A percentile compares a stretch with the other conserved stretches of the same genome.
Conservation (phyloP, 768 basidiomycete genomes). For the Lentinula aciculospora region DNA sequence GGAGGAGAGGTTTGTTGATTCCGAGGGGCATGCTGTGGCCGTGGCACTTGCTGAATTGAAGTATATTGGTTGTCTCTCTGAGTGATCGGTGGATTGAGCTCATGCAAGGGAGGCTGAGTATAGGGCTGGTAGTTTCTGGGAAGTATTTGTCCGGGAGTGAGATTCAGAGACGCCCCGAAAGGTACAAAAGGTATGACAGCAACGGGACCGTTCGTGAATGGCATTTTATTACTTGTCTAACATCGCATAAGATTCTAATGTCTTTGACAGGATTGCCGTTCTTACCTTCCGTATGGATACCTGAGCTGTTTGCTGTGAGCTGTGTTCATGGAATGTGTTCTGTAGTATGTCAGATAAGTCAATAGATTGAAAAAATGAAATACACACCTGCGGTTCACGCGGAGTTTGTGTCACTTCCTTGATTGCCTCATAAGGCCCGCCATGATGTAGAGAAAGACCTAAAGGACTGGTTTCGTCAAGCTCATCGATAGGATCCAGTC, state of each 20-base stretch:
- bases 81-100: not conserved
- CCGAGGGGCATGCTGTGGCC: not conserved
- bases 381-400: constrained; percentile 1
- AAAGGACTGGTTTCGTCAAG: constrained; percentile 72
- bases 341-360: not conserved
- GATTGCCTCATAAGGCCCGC: constrained; percentile 70
- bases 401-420: constrained; percentile 17
- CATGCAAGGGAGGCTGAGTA: not conserved
- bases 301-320: not conserved
- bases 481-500: constrained; percentile 70
- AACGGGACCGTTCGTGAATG: not conserved
- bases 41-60: not conserved
- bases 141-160: constrained; percentile 52
- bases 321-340: not conserved
- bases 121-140: constrained; percentile 28
- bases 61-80: not conserved
- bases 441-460: constrained; percentile 59
- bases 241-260: not conserved
- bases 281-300: not conserved
- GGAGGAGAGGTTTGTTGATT: not conserved
- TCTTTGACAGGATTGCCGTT: not conserved
- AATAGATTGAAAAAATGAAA: not conserved
- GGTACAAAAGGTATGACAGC: constrained; percentile 1
- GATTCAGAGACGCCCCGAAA: constrained; percentile 39
- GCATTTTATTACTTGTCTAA: not conserved